Evolutionary conservation across 148 eudicot genomes (phyloP).

Genomic region (Camellia sinensis): DNA sequence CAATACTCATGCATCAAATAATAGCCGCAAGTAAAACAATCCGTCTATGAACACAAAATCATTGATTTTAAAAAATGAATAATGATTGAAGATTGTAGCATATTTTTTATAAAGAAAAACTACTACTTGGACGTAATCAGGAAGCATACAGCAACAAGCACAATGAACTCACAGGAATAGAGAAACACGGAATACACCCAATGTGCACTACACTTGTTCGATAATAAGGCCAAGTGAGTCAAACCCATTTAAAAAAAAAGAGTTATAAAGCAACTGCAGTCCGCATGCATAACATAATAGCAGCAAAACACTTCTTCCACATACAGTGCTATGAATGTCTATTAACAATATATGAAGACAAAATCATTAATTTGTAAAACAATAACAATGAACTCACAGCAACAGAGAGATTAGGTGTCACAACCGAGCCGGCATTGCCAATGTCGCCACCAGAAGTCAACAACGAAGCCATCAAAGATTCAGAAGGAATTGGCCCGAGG

Average conservation of each 20-base stretch:
- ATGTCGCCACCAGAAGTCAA: not conserved
- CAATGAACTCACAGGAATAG: too few relatives aligned
- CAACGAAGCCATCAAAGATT: slow-evolving; percentile 1
- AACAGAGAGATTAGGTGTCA: not conserved
- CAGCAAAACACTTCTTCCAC: not conserved
- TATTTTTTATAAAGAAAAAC: too few relatives aligned
- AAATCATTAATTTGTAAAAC: too few relatives aligned
- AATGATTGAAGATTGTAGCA: too few relatives aligned
- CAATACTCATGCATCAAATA: slow-evolving; percentile 8
- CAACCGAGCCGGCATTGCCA: slow-evolving; percentile 3
- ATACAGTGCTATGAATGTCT: not conserved
- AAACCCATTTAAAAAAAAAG: not conserved
- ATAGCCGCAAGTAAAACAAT: not conserved
- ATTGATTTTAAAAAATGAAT: too few relatives aligned
- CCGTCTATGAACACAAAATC: too few relatives aligned
- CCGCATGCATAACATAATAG: not conserved
- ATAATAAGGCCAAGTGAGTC: not conserved
- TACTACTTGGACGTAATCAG: too few relatives aligned
- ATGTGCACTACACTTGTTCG: not conserved
- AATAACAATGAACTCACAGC: slow-evolving; percentile 17
- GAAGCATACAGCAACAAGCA: too few relatives aligned
- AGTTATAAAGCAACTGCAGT: not conserved
- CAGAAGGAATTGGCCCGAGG: slow-evolving; percentile 36
- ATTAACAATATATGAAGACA: not conserved
- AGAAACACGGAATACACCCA: not conserved